Base-by-base conservation (phyloP, 768 basidiomycete species). In the Tulasnella sp. region DNA sequence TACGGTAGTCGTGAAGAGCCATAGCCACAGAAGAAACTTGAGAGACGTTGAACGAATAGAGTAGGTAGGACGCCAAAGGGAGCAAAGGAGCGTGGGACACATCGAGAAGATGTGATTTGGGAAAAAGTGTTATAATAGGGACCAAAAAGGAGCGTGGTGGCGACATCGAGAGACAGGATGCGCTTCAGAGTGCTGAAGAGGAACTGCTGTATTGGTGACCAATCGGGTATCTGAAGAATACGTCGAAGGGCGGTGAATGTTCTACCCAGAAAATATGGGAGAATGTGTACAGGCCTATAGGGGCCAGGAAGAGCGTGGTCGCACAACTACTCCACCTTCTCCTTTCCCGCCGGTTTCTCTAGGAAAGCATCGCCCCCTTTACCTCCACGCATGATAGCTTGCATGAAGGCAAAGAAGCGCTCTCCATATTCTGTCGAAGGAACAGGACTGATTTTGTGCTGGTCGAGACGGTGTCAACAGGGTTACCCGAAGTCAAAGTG, bases 391-490 rank as follows among this genome's bases (percentile, higher is more conserved):
- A 91, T 88, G 64, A 84, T 76, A 21, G 85, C 83, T 67, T 80
- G 82, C 82, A 92, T 83, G 64, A 92, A 92, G 23, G 74, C 59
- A 69, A 87, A 83, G 76, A 99, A 98, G 42, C 96, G 80, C 35
- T 87, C 80, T 3, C 81, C 84, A 66, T 99, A 98, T 63, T 93
- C 87, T 6, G 70, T 63, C 0, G 96, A 91, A 2, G 84, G 84
- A 2, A 97, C 89, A 5, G 93, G 89, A 51, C 89, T 93, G 63
- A 98, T 98, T 67, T 87, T 93, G 66, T 92, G 89, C 91, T 96
- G 63, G 8, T 7, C 46, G 27, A 35, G 55, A 54, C 21, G 53
- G 25, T 4, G 45, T 59, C 43, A 63, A 61, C 39, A 63, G 32
- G 12, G 42, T 35, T n/a, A 23, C 29, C 23, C 50, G 25, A 51